These are phyloP conservation scores for Fraxinus sp. DNA, from an alignment of 305 asterid species.

Conservation along the genomic window DNA sequence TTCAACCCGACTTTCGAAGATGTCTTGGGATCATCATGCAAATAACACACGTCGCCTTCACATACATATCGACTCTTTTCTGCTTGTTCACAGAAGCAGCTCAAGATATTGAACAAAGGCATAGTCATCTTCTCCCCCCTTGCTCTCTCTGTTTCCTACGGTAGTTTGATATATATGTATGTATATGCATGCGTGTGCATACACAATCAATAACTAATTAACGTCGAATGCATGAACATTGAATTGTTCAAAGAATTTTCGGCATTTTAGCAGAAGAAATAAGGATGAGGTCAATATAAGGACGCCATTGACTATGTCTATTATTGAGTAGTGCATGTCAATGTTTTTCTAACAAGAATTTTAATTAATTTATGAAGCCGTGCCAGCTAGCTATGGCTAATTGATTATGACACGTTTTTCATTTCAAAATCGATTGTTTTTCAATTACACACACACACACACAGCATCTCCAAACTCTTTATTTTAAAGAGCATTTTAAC, in stretches of 20 bases:
- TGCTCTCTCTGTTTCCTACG: not conserved
- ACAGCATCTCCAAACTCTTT: not conserved
- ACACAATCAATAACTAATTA: not conserved
- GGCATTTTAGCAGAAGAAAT: not conserved
- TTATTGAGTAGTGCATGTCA: not conserved
- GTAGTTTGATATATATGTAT: not conserved
- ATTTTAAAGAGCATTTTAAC: not conserved
- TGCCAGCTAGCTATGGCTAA: not conserved
- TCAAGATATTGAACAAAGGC: constrained; percentile 24
- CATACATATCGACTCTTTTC: constrained; percentile 29
- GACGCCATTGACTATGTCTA: constrained; percentile 20
- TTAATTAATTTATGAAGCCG: not conserved
- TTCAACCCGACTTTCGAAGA: constrained; percentile 5
- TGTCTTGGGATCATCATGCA: constrained; percentile 21
- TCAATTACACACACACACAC: not conserved
- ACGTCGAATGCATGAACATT: constrained; percentile 3
- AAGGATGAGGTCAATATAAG: constrained; percentile 32
- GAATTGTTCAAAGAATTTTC: constrained; percentile 25
- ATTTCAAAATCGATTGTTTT: constrained; percentile 14
- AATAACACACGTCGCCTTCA: constrained; percentile 35
- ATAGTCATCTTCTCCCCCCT: constrained; percentile 16
- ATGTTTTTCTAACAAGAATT: not conserved
- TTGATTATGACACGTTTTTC: constrained; percentile 17
- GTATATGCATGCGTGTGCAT: not conserved
- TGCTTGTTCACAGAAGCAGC: constrained; percentile 38